phyloP scores from a whole-genome alignment of 768 basidiomycete genomes.

The Porphyrellus cyaneotinctus region DNA sequence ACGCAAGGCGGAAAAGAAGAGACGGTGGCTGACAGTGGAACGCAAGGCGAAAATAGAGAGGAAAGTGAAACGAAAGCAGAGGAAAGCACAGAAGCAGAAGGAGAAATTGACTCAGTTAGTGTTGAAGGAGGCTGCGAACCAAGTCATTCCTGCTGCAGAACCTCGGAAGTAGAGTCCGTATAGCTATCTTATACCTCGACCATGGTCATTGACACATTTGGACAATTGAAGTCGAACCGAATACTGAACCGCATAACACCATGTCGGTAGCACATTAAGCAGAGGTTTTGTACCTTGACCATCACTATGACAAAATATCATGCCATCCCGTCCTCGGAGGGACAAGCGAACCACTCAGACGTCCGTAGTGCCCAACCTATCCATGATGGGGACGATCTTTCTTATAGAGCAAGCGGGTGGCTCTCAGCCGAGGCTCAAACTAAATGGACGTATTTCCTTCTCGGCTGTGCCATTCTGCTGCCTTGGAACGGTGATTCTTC shows the following conservation, averaged over 20 bases:
- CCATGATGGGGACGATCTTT: conserved; percentile 2
- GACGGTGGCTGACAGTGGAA: conserved; percentile 41
- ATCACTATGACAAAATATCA: conserved; percentile 16
- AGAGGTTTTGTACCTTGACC: background rate
- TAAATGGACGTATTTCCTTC: conserved; percentile 62
- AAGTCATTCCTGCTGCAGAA: conserved; percentile 44
- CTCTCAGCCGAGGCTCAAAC: conserved; percentile 39
- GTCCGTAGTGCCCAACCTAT: background rate
- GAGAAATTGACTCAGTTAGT: conserved; percentile 53
- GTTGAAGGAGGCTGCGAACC: conserved; percentile 54
- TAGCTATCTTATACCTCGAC: background rate
- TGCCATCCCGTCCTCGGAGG: conserved; percentile 21
- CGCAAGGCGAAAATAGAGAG: conserved; percentile 37
- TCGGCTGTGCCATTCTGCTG: conserved; percentile 76
- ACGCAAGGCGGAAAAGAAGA: conserved; percentile 57
- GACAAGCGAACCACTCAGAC: background rate
- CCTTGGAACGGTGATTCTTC: conserved; percentile 80
- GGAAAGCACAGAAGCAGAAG: conserved; percentile 43
- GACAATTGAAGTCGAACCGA: background rate
- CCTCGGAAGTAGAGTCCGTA: conserved; percentile 9
- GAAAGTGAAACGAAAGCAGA: conserved; percentile 38
- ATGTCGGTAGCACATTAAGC: background rate
- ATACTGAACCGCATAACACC: background rate
- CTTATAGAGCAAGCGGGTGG: conserved; percentile 25
- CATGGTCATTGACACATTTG: background rate